Percentiles rank a stretch among this genome's conserved stretches.
phyloP scores from a whole-genome alignment of 2,329 filamentous ascomycete genomes.

The Lizonia empirigonia region DNA sequence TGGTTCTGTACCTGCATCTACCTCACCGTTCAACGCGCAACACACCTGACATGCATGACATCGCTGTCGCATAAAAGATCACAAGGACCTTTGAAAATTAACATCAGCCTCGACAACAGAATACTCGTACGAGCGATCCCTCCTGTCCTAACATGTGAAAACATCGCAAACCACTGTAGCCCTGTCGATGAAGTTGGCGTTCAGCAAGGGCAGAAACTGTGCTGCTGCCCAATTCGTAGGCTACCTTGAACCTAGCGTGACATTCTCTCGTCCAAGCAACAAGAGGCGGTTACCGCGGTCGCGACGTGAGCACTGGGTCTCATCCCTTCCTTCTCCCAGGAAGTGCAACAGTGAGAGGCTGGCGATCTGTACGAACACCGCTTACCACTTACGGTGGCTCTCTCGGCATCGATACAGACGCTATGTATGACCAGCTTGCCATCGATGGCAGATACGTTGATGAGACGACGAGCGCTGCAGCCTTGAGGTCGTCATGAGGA shows the following conservation, averaged over 20 bases:
- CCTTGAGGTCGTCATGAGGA: constrained; percentile 1
- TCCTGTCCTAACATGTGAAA: no score
- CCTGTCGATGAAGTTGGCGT: neutral
- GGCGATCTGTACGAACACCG: no score
- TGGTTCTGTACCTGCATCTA: constrained; percentile 1
- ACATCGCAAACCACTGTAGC: neutral
- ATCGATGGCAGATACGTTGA: neutral
- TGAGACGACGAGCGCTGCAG: neutral
- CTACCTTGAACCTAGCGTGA: neutral
- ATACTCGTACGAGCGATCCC: no score
- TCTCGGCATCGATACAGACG: neutral
- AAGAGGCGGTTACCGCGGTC: constrained; percentile 3
- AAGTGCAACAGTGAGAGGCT: neutral
- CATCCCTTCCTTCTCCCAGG: neutral
- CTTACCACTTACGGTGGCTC: no score
- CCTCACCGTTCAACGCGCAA: constrained; percentile 1
- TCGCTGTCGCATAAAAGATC: neutral
- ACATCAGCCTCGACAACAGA: no score
- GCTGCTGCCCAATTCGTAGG: constrained; percentile 1
- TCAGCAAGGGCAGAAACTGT: neutral
- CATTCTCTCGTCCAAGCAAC: neutral
- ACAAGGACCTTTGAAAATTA: neutral
- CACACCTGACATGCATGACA: constrained; percentile 3
- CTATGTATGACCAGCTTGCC: neutral
- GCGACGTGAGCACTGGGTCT: neutral